Evolutionary conservation across 2,329 filamentous ascomycete genomes (phyloP).

Genomic region (Xylaria sp.): DNA sequence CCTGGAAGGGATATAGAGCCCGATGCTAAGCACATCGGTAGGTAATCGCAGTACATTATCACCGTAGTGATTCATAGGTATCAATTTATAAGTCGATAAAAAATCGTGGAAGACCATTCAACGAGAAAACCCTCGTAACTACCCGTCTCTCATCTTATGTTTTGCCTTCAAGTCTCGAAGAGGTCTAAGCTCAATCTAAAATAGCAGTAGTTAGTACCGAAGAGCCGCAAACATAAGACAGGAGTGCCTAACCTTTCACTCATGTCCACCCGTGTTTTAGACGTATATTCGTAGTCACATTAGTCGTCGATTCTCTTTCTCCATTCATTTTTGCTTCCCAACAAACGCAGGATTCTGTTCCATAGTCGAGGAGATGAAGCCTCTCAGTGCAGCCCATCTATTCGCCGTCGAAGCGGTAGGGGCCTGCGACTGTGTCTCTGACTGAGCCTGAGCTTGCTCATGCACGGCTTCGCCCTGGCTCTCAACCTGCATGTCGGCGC

Average conservation of each 20-base stretch:
- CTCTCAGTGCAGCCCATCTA: constrained; percentile 84
- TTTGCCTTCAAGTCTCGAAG: background rate
- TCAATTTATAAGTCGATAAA: background rate
- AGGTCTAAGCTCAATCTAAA: constrained; percentile 3
- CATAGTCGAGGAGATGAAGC: constrained; percentile 87
- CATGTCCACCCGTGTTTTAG: background rate
- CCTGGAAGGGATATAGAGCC: background rate
- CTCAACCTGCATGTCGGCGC: constrained; percentile 21
- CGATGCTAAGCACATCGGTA: background rate
- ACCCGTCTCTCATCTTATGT: background rate
- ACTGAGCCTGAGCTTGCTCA: constrained; percentile 36
- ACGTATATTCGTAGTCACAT: constrained; percentile 11
- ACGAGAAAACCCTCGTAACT: background rate
- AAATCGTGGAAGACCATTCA: background rate
- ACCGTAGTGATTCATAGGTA: background rate
- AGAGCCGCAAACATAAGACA: background rate
- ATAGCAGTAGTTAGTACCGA: constrained; percentile 6
- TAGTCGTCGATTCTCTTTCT: background rate
- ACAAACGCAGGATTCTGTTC: constrained; percentile 86
- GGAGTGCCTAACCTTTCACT: constrained; percentile 16
- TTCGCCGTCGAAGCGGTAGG: constrained; percentile 58
- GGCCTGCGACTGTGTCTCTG: constrained; percentile 29
- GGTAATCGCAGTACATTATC: background rate
- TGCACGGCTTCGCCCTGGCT: constrained; percentile 34
- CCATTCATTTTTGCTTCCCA: constrained; percentile 43